Conservation (phyloP, 768 basidiomycete genomes). For the Pulveroboletus sp. region DNA sequence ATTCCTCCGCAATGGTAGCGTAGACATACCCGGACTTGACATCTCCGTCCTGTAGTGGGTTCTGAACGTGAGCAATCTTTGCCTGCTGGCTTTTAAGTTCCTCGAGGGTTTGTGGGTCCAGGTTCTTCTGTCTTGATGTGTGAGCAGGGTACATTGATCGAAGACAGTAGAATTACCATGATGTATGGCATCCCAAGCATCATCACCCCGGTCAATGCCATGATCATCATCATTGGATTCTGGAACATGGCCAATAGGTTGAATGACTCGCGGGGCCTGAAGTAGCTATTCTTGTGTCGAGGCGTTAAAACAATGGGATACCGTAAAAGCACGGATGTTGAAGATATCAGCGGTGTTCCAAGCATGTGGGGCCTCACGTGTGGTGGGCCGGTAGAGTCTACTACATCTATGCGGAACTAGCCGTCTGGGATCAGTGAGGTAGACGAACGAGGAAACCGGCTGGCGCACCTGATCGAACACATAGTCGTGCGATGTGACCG, state of each 20-base stretch:
- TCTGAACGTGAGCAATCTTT: conserved; percentile 51
- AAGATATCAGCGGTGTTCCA: conserved; percentile 64
- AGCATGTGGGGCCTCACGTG: conserved; percentile 61
- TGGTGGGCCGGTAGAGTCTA: conserved; percentile 36
- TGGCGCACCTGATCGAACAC: conserved; percentile 61
- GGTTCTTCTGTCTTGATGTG: conserved; percentile 50
- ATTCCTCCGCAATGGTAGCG: not conserved
- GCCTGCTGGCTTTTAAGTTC: conserved; percentile 61
- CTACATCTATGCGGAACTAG: conserved; percentile 67
- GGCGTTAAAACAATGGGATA: conserved; percentile 59
- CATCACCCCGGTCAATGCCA: conserved; percentile 61
- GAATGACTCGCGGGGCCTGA: conserved; percentile 67
- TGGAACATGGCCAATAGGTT: conserved; percentile 71
- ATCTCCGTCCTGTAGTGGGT: conserved; percentile 54
- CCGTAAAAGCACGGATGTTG: conserved; percentile 48
- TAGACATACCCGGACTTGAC: conserved; percentile 50
- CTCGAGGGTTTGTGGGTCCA: conserved; percentile 66
- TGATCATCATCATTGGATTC: conserved; percentile 82
- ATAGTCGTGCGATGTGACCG: conserved; percentile 61
- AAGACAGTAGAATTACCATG: conserved; percentile 43
- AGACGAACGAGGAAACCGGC: not conserved
- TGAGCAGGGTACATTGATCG: conserved; percentile 3
- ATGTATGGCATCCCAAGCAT: conserved; percentile 72
- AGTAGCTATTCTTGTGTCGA: conserved; percentile 56
- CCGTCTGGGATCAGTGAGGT: conserved; percentile 1